These are phyloP conservation scores for Aspergillus texensis DNA, from an alignment of 2,329 filamentous ascomycete genomes.

Conservation along the genomic window DNA sequence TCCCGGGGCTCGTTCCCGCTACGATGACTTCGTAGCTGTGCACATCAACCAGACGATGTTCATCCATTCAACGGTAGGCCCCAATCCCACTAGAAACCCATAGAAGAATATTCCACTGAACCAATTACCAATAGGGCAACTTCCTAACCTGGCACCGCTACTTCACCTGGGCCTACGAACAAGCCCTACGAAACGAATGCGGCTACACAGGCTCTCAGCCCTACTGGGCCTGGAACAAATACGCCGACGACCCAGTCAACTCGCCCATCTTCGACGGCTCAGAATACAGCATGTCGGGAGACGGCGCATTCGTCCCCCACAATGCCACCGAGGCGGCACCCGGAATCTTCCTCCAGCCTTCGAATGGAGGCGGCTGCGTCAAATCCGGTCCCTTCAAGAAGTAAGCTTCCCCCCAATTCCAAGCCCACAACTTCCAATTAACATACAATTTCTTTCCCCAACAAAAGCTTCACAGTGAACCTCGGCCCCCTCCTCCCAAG, in stretches of 20 bases:
- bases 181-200: slow-evolving; percentile 47
- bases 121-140: slow-evolving; percentile 15
- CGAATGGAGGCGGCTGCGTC: slow-evolving; percentile 49
- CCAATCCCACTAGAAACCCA: not conserved
- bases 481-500: slow-evolving; percentile 30
- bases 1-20: slow-evolving; percentile 50
- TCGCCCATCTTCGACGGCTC: slow-evolving; percentile 42
- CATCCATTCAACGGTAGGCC: slow-evolving; percentile 44
- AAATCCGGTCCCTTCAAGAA: slow-evolving; percentile 40
- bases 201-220: slow-evolving; percentile 48
- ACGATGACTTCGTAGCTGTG: slow-evolving; percentile 55
- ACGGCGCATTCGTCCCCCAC: slow-evolving; percentile 40
- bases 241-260: slow-evolving; percentile 30
- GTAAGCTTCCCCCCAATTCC: not conserved
- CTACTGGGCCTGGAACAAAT: slow-evolving; percentile 46
- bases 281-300: slow-evolving; percentile 39
- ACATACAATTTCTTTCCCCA: not conserved
- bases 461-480: slow-evolving; percentile 30
- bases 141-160: slow-evolving; percentile 52
- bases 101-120: not conserved
- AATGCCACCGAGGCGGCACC: slow-evolving; percentile 32
- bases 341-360: slow-evolving; percentile 47
- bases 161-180: slow-evolving; percentile 47
- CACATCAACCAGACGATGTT: slow-evolving; percentile 52
- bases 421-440: not conserved